A percentile compares a stretch with the other conserved stretches of the same genome.
These are phyloP conservation scores for Boletus pseudopeckii DNA, from an alignment of 768 basidiomycete species.

Conservation along the genomic window DNA sequence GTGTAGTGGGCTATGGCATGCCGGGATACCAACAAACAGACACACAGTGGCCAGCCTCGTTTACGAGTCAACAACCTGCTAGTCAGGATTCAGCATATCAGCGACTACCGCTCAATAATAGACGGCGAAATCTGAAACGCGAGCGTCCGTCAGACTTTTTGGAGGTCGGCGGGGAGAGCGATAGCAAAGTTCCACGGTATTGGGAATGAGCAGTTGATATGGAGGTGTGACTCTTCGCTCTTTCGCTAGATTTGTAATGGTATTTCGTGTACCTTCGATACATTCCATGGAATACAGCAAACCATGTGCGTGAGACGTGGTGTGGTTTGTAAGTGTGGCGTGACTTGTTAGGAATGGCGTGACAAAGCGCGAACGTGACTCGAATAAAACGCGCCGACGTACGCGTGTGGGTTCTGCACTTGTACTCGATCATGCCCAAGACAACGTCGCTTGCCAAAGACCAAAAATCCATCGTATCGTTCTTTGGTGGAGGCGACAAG, in stretches of 20 bases:
- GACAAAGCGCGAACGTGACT: slow-evolving; percentile 26
- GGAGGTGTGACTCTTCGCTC: background rate
- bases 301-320: no score
- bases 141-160: slow-evolving; percentile 83
- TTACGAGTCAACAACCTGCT: slow-evolving; percentile 60
- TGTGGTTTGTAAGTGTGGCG: slow-evolving; percentile 7
- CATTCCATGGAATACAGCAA: slow-evolving; percentile 5
- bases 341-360: slow-evolving; percentile 14
- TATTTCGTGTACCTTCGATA: slow-evolving; percentile 12
- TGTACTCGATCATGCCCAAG: slow-evolving; percentile 45
- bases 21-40: slow-evolving; percentile 41
- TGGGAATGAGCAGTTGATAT: slow-evolving; percentile 55
- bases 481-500: slow-evolving; percentile 43
- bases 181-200: slow-evolving; percentile 65
- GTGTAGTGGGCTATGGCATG: slow-evolving; percentile 40
- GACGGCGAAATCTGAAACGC: slow-evolving; percentile 72
- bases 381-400: slow-evolving; percentile 7
- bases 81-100: slow-evolving; percentile 85
- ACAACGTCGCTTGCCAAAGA: slow-evolving; percentile 39
- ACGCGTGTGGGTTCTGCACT: slow-evolving; percentile 10
- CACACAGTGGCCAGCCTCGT: slow-evolving; percentile 45
- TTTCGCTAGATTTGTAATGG: slow-evolving; percentile 5
- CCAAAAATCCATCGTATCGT: slow-evolving; percentile 54
- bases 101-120: slow-evolving; percentile 75
- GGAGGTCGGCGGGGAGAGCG: slow-evolving; percentile 63